Evolutionary conservation across 768 basidiomycete genomes (phyloP).

Genomic region (Mrakia frigida): DNA sequence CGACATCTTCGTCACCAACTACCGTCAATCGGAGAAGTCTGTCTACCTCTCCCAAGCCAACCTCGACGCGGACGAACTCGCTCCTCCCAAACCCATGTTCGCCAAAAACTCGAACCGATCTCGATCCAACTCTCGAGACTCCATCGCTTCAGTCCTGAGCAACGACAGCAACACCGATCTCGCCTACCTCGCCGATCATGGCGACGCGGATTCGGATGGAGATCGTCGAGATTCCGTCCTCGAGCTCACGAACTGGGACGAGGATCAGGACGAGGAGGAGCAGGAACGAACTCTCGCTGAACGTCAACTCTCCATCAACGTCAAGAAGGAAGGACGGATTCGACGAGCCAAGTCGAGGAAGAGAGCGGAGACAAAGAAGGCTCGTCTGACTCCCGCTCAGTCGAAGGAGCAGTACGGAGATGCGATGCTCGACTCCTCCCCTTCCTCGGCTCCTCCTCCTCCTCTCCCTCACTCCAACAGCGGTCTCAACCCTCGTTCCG

Average conservation of each 20-base stretch:
- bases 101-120: constrained; percentile 31
- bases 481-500: neutral
- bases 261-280: constrained; percentile 57
- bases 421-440: neutral
- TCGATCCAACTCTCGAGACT: constrained; percentile 33
- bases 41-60: constrained; percentile 61
- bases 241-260: constrained; percentile 65
- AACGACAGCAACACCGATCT: constrained; percentile 35
- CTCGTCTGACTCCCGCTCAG: constrained; percentile 19
- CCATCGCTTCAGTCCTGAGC: constrained; percentile 30
- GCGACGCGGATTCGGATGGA: constrained; percentile 36
- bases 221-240: constrained; percentile 50
- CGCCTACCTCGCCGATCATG: constrained; percentile 28
- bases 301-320: constrained; percentile 50
- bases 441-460: neutral
- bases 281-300: constrained; percentile 59
- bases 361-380: constrained; percentile 12
- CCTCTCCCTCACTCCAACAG: neutral
- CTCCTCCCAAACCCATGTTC: constrained; percentile 41
- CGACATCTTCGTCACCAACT: constrained; percentile 67
- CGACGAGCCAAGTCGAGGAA: constrained; percentile 52
- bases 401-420: neutral
- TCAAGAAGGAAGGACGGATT: constrained; percentile 61
- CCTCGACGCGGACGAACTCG: constrained; percentile 33
- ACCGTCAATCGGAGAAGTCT: constrained; percentile 56